Evolutionary conservation across 257 asterid genomes (phyloP), one percentile per base, ranked within the genome.

Genomic region (Petunia axillaris): DNA sequence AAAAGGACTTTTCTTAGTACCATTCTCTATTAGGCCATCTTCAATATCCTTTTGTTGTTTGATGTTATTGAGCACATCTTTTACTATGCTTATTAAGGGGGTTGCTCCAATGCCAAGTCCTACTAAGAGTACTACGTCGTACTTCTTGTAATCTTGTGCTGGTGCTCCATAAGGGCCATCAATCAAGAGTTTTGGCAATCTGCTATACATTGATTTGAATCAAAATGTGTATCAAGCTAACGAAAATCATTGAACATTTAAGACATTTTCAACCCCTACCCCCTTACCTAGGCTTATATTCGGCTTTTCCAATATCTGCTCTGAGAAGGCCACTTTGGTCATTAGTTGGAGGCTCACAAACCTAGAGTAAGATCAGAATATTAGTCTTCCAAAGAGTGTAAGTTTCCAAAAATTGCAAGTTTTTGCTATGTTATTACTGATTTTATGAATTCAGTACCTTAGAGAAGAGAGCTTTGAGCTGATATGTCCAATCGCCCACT

Each of bases 151-250:
- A 84, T 93, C 93, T 44, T 93, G 97, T 1, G 96, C 92, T 5
- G 97, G 97, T 53, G 97, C 96, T 37, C 97, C 97, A 25, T 91
- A 90, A 0, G 97, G 97, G 1, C 96, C 97, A 37, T 93, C 94
- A 2, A 91, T 89, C 83, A 90, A 35, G 16, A 93, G 88, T 88
- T 70, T 89, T 4, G 97, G 97, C 64, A 93, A 85, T 73, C 97
- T 93, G 87, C n/a, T 46, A 9, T 54, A 25, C 65, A 41, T 60
- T 14, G 36, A 41, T 63, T 7, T 55, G 77, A 71, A 71, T 71
- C 44, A 48, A 71, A 70, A 70, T 16, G 41, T 70, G 58, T 25
- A 16, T 37, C n/a, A 2, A 71, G 35, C 5, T 48, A 41, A 48
- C 11, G 43, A 25, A 48, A 71, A 16, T 1, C 36, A 2, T 44